phyloP scores from a whole-genome alignment of 1,284 basidiomycete genomes.

The Caloboletus firmus region DNA sequence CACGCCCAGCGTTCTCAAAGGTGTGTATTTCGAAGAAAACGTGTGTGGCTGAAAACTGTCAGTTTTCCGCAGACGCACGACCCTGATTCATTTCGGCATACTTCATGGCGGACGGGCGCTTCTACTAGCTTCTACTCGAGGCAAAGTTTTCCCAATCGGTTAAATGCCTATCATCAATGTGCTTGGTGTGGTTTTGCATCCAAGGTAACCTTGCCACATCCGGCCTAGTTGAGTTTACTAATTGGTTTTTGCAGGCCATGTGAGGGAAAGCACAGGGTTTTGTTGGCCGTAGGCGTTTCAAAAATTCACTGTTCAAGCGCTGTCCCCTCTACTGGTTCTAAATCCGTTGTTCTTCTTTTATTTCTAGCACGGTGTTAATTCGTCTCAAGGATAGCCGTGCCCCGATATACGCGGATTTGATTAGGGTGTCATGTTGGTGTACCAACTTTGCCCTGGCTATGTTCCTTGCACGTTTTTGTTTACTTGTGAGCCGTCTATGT shows the following conservation, averaged over 20 bases:
- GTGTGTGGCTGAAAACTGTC: neutral
- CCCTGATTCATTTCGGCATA: conserved; percentile 37
- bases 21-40: conserved; percentile 10
- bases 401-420: conserved; percentile 10
- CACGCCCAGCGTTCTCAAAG: neutral
- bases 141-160: conserved; percentile 21
- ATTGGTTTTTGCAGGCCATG: neutral
- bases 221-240: neutral
- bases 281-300: neutral
- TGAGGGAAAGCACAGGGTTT: neutral
- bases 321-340: neutral
- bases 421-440: neutral
- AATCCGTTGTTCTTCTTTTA: neutral
- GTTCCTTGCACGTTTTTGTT: neutral
- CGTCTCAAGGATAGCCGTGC: neutral
- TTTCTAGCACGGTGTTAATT: conserved; percentile 3
- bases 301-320: neutral
- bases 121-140: conserved; percentile 17
- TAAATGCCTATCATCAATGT: neutral
- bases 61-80: conserved; percentile 9
- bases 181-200: neutral
- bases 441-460: neutral
- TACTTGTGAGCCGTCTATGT: neutral
- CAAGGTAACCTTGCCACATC: conserved; percentile 4
- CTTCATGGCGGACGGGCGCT: conserved; percentile 18